Percentiles rank a stretch among this genome's conserved stretches.
Evolutionary conservation across 805 yeast species (phyloP).

Genomic region (Yarrowia hollandica): DNA sequence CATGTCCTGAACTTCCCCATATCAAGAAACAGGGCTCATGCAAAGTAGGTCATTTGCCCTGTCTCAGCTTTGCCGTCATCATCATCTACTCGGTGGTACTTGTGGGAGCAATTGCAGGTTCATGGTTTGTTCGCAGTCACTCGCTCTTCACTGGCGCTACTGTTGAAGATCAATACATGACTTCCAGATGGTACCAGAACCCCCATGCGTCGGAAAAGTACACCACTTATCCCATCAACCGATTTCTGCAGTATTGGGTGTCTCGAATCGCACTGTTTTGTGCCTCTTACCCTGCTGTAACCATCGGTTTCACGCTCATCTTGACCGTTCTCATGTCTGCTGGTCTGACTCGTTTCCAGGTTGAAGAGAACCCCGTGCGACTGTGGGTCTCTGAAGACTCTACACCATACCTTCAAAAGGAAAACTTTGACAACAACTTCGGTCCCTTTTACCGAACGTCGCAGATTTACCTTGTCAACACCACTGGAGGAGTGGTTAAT

Average conservation of each 20-base stretch:
- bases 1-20: slow-evolving; percentile 70
- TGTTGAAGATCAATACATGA: slow-evolving; percentile 4
- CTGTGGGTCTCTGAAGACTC: slow-evolving; percentile 87
- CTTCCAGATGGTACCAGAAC: slow-evolving; percentile 10
- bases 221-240: slow-evolving; percentile 48
- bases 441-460: slow-evolving; percentile 92
- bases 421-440: slow-evolving; percentile 71
- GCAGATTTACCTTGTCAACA: slow-evolving; percentile 73
- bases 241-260: slow-evolving; percentile 51
- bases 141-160: slow-evolving; percentile 5
- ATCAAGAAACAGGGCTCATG: slow-evolving; percentile 49
- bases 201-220: slow-evolving; percentile 33
- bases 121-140: slow-evolving; percentile 7
- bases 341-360: slow-evolving; percentile 54
- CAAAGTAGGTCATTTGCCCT: slow-evolving; percentile 62
- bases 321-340: slow-evolving; percentile 44
- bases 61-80: slow-evolving; percentile 67
- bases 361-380: slow-evolving; percentile 78
- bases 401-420: slow-evolving; percentile 64
- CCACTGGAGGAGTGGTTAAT: slow-evolving; percentile 65
- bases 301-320: slow-evolving; percentile 48
- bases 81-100: slow-evolving; percentile 48
- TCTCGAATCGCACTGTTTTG: slow-evolving; percentile 57
- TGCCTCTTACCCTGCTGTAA: slow-evolving; percentile 57
- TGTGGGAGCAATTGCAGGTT: slow-evolving; percentile 30